Conservation (phyloP, 805 yeast species). For the Metschnikowia henanensis region DNA sequence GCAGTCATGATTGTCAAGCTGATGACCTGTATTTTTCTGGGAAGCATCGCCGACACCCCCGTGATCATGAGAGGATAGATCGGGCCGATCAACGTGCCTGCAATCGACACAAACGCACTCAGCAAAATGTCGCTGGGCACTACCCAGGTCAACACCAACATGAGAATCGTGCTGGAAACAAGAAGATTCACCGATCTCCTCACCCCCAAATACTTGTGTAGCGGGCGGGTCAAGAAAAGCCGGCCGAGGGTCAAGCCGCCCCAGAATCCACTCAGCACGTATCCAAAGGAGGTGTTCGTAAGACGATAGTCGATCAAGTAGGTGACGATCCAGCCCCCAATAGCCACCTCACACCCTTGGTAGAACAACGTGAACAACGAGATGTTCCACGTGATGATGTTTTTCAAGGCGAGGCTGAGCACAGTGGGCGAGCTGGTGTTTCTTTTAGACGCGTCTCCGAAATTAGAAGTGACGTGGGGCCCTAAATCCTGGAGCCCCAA, state of each 20-base stretch:
- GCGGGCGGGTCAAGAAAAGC: slow-evolving; percentile 18
- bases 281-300: slow-evolving; percentile 19
- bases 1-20: slow-evolving; percentile 26
- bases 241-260: slow-evolving; percentile 27
- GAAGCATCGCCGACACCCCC: slow-evolving; percentile 21
- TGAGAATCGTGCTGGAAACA: slow-evolving; percentile 12
- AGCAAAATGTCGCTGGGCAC: slow-evolving; percentile 15
- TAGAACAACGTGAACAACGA: slow-evolving; percentile 21
- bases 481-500: slow-evolving; percentile 12
- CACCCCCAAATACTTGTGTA: slow-evolving; percentile 20
- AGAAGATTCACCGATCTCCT: slow-evolving; percentile 17
- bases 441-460: background rate
- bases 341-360: slow-evolving; percentile 24
- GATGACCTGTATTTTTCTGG: slow-evolving; percentile 25
- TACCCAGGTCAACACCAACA: slow-evolving; percentile 20
- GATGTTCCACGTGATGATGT: slow-evolving; percentile 21
- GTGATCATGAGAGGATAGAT: slow-evolving; percentile 25
- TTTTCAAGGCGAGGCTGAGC: slow-evolving; percentile 19
- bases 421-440: background rate
- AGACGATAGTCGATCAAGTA: slow-evolving; percentile 23
- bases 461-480: background rate
- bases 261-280: slow-evolving; percentile 27
- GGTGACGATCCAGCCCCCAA: slow-evolving; percentile 28
- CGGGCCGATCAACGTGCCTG: slow-evolving; percentile 24
- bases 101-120: slow-evolving; percentile 20